Evolutionary conservation across 129 eudicot genomes (phyloP), one percentile per base, ranked within the genome.

Genomic region (Erigeron canadensis): DNA sequence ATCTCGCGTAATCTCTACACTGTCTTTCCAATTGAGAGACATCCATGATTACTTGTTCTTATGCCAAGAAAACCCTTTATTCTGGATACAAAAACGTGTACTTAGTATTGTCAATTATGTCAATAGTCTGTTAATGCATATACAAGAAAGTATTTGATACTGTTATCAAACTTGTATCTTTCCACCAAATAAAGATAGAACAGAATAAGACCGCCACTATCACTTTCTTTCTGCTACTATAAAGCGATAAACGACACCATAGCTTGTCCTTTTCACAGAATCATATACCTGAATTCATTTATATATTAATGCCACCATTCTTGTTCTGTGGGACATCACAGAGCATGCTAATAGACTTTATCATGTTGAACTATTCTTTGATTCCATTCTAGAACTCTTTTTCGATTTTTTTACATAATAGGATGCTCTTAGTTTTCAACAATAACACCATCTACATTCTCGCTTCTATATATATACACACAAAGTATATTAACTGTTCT

Each of bases 21-120:
- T 88, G 95, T 54, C 87, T 78, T 85, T 91, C 91, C 83, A 87
- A 74, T 73, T 85, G 85, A 70, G 71, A 6, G 45, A 81, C 70
- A 72, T 81, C 86, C 89, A 85, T 84, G 79, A 62, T 28, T 51
- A 63, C 68, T 73, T 67, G 34, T 63, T 63, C 38, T 56, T 53
- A 39, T 39, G 12, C 34, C 46, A 54, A 77, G 65, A 77, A 77
- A 55, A 74, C 63, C 63, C 67, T 80, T 80, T 73, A 39, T 55
- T 12, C 46, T n/a, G 28, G 6, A 23, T 70, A 34, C 57, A 17
- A 69, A 75, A 77, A 37, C 38, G 69, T 15, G 10, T 55, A 15
- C 18, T 34, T 39, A 54, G 34, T 46, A 23, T 64, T 42, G 55
- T 75, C 79, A 48, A 53, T 74, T 75, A 60, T 21, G 75, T 61